These are phyloP conservation scores for Alternaria sp. DNA, from an alignment of 2,329 filamentous ascomycete species.

Conservation along the genomic window DNA sequence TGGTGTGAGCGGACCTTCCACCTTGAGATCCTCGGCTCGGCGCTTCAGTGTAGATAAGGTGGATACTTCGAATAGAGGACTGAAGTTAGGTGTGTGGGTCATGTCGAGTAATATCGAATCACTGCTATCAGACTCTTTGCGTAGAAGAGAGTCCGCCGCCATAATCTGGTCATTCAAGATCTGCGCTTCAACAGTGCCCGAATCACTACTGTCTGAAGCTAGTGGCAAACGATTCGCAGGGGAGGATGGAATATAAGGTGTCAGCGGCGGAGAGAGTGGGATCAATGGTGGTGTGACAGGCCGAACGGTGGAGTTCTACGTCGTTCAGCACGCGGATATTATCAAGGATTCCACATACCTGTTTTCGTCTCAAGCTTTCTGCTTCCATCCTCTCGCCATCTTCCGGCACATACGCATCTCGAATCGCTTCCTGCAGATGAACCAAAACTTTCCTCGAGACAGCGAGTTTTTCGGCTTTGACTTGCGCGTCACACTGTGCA, in stretches of 20 bases:
- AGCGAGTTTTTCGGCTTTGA: conserved; percentile 51
- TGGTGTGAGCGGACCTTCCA: conserved; percentile 59
- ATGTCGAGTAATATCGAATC: conserved; percentile 46
- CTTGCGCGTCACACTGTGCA: conserved; percentile 29
- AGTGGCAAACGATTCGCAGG: conserved; percentile 50
- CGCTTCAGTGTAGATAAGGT: conserved; percentile 43
- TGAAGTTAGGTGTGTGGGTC: conserved; percentile 32
- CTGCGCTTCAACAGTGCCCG: conserved; percentile 44
- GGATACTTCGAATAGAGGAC: conserved; percentile 24
- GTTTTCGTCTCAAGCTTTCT: conserved; percentile 27
- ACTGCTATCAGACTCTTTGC: conserved; percentile 43
- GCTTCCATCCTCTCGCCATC: conserved; percentile 35
- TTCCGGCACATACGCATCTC: conserved; percentile 29
- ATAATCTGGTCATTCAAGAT: conserved; percentile 47
- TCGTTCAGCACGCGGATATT: conserved; percentile 24
- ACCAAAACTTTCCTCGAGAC: conserved; percentile 48
- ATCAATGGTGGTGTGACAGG: conserved; percentile 60
- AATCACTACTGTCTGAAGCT: conserved; percentile 49
- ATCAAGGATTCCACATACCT: conserved; percentile 29
- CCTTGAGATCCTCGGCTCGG: conserved; percentile 51
- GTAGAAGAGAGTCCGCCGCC: conserved; percentile 45
- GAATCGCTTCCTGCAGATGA: conserved; percentile 50
- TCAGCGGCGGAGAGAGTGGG: conserved; percentile 53
- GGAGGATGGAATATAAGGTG: conserved; percentile 53
- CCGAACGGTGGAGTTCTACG: conserved; percentile 39